These are phyloP conservation scores for Cryphonectria nitschkei DNA, from an alignment of 2,329 filamentous ascomycete genomes.

Conservation along the genomic window DNA sequence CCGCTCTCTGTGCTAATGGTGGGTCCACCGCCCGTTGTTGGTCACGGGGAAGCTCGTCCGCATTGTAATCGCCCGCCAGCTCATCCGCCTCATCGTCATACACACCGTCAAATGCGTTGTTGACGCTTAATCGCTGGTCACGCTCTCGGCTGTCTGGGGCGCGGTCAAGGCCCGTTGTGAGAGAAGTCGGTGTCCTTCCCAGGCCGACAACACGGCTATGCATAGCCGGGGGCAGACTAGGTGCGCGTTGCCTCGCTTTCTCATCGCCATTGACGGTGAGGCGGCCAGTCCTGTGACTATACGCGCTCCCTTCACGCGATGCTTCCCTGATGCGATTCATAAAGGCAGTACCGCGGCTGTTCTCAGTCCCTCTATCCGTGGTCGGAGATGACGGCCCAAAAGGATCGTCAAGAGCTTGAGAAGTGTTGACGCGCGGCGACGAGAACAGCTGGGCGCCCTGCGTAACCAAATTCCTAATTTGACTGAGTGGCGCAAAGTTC, in stretches of 20 bases:
- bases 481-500: conserved; percentile 37
- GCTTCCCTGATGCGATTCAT: conserved; percentile 27
- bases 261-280: conserved; percentile 19
- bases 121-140: background rate
- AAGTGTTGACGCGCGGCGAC: conserved; percentile 34
- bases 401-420: conserved; percentile 27
- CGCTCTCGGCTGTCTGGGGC: background rate
- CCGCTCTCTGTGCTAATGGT: conserved; percentile 1
- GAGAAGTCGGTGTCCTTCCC: background rate
- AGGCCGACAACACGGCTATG: background rate
- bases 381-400: conserved; percentile 27
- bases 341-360: conserved; percentile 28
- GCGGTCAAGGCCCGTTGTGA: background rate
- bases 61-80: conserved; percentile 24
- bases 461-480: conserved; percentile 38
- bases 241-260: conserved; percentile 18
- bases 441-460: conserved; percentile 36
- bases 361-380: conserved; percentile 16
- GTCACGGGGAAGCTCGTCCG: conserved; percentile 27
- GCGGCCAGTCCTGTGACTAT: conserved; percentile 20
- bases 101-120: conserved; percentile 30
- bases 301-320: conserved; percentile 24
- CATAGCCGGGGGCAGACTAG: background rate
- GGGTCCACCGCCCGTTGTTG: conserved; percentile 32
- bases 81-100: conserved; percentile 31